Base-by-base conservation (phyloP, 1,284 basidiomycete species). In the Sphaerobolus stellatus region DNA sequence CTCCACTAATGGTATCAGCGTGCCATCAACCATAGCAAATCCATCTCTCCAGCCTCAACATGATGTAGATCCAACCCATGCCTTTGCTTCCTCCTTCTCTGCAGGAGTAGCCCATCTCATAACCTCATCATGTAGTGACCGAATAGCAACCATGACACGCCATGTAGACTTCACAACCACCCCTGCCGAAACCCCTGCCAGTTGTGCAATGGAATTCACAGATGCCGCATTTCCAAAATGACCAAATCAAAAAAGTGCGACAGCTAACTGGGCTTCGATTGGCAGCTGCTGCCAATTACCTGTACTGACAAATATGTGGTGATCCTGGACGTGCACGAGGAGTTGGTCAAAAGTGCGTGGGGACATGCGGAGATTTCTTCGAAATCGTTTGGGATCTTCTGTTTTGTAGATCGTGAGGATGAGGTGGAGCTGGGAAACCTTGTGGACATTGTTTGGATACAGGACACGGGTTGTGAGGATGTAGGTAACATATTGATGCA, bases 21-120 rank as follows among this genome's bases (percentile, higher is more conserved):
- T 75, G 1, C 74, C 71, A 63, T 76, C 72, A 7, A 75, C 71
- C 34, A 74, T 62, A 48, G 64, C 66, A 51, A 58, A 75, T 13
- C 74, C 71, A 58, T 66, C 57, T 8, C 65, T 50, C 71, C 70
- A 74, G 13, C 58, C 68, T n/a, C 50, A 33, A 59, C 72, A 74
- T 2, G 68, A 69, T 6, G 4, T 47, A 4, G 34, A 41, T 44
- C 66, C 62, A 2, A 73, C 69, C 71, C 70, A 73, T 3, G 45
- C 51, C 28, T 43, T 34, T 20, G 49, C 33, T 14, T 34, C 46
- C 33, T 57, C 52, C 33, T 55, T 48, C 36, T 58, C 56, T 18
- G 27, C 36, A 11, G 16, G 44, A 48, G 30, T 54, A 22, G 56
- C 56, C 56, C 52, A 55, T 1, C 7, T 16, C 16, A 57, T 43